Evolutionary conservation across 2,329 filamentous ascomycete species (phyloP).

Genomic region (Colletotrichum lindemuthianum): DNA sequence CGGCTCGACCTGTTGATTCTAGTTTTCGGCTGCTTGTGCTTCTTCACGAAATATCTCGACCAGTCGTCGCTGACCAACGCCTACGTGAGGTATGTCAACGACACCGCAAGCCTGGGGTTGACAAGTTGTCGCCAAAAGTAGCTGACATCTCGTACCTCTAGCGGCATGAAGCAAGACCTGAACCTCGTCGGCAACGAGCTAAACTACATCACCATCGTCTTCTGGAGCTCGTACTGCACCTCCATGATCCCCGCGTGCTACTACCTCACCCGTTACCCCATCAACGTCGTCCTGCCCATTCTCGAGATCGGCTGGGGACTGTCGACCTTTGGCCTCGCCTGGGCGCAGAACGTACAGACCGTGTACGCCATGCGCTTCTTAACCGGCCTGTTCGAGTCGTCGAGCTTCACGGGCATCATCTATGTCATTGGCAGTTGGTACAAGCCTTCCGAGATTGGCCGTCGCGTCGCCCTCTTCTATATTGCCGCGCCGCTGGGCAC

Average conservation of each 20-base stretch:
- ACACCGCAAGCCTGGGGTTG: no score
- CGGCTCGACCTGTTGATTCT: constrained; percentile 51
- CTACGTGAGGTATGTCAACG: constrained; percentile 44
- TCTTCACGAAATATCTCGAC: constrained; percentile 53
- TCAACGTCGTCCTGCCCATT: constrained; percentile 44
- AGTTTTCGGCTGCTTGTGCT: constrained; percentile 50
- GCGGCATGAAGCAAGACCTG: constrained; percentile 51
- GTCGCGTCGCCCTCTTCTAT: constrained; percentile 59
- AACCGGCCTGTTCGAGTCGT: constrained; percentile 52
- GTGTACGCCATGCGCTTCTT: constrained; percentile 55
- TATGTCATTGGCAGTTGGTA: constrained; percentile 58
- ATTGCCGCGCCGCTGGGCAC: constrained; percentile 61
- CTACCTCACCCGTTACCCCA: constrained; percentile 49
- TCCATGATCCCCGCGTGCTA: constrained; percentile 54
- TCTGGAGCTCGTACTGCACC: constrained; percentile 51
- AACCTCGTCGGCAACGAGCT: constrained; percentile 47
- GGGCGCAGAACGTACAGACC: constrained; percentile 44
- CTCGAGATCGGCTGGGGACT: constrained; percentile 46
- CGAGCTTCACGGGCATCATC: constrained; percentile 40
- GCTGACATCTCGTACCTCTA: constrained; percentile 22
- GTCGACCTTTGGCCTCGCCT: constrained; percentile 44
- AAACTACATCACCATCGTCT: constrained; percentile 44
- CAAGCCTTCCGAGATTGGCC: constrained; percentile 51
- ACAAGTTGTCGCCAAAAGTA: no score
- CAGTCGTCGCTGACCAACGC: constrained; percentile 50